These are phyloP conservation scores for Bryoglossum gracile DNA, from an alignment of 495 filamentous ascomycete genomes.

Conservation along the genomic window DNA sequence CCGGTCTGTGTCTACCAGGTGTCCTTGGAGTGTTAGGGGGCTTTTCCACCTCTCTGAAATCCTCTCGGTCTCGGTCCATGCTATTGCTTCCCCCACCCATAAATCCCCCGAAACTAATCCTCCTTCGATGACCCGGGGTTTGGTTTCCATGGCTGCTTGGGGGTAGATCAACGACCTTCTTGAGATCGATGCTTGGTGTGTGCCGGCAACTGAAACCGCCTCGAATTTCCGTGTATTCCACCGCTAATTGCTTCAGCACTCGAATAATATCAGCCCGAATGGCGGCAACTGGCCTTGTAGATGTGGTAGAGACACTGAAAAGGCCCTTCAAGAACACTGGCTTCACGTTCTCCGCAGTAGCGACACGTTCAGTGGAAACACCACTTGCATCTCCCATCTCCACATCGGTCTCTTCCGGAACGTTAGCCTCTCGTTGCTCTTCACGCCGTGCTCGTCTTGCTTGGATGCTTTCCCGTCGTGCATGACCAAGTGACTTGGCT, in stretches of 20 bases:
- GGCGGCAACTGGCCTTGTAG: slow-evolving; percentile 74
- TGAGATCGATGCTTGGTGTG: slow-evolving; percentile 80
- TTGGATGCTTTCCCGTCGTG: slow-evolving; percentile 83
- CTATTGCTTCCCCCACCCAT: slow-evolving; percentile 32
- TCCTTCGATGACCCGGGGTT: slow-evolving; percentile 56
- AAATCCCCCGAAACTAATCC: slow-evolving; percentile 76
- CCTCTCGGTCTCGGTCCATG: slow-evolving; percentile 50
- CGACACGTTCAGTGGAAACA: slow-evolving; percentile 42
- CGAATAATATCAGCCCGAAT: slow-evolving; percentile 91
- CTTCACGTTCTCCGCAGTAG: slow-evolving; percentile 62
- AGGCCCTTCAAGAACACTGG: slow-evolving; percentile 96
- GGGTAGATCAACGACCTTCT: slow-evolving; percentile 54
- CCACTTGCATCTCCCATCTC: slow-evolving; percentile 47
- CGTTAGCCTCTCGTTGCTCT: slow-evolving; percentile 58
- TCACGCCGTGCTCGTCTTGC: slow-evolving; percentile 65
- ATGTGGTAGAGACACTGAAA: slow-evolving; percentile 96
- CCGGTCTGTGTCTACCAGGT: slow-evolving; percentile 37
- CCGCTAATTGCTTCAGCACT: slow-evolving; percentile 78
- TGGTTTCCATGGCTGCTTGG: slow-evolving; percentile 44
- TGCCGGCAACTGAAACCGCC: slow-evolving; percentile 89
- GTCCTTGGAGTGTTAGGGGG: slow-evolving; percentile 40
- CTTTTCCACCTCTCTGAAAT: slow-evolving; percentile 45
- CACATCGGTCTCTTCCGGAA: slow-evolving; percentile 73
- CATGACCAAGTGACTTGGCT: slow-evolving; percentile 86
- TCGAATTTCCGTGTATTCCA: slow-evolving; percentile 85